These are phyloP conservation scores for Hibiscus trionum DNA, from an alignment of 345 rosid species.

Conservation along the genomic window DNA sequence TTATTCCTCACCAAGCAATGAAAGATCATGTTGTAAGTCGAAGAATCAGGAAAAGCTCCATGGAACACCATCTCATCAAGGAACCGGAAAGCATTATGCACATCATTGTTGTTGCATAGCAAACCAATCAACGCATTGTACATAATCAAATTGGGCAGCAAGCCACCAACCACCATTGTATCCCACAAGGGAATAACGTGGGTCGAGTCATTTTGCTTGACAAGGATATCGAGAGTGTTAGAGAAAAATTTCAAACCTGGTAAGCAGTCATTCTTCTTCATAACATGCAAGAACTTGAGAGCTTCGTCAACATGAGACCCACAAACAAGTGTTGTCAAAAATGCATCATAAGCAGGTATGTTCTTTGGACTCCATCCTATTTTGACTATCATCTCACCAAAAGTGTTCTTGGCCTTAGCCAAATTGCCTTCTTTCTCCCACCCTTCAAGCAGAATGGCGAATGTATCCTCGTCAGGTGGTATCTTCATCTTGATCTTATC, in stretches of 20 bases:
- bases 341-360: constrained; percentile 29
- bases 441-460: constrained; percentile 47
- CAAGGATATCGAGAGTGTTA: constrained; percentile 37
- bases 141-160: constrained; percentile 41
- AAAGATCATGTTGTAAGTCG: constrained; percentile 44
- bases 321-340: constrained; percentile 32
- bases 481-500: constrained; percentile 31
- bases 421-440: constrained; percentile 54
- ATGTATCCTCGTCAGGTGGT: constrained; percentile 41
- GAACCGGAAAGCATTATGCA: constrained; percentile 32
- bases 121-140: constrained; percentile 39
- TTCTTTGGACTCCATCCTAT: constrained; percentile 35
- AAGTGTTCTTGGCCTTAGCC: constrained; percentile 37
- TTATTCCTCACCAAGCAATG: constrained; percentile 39
- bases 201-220: constrained; percentile 25
- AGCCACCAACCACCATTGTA: constrained; percentile 29
- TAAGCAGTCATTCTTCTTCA: constrained; percentile 41
- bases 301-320: constrained; percentile 29
- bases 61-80: constrained; percentile 46
- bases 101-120: constrained; percentile 35
- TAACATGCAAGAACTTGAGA: constrained; percentile 32
- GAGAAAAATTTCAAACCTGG: constrained; percentile 48
- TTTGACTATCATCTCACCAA: constrained; percentile 39
- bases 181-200: constrained; percentile 34
- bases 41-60: constrained; percentile 47